These are phyloP conservation scores for Grosmannia serpens DNA, from an alignment of 2,329 filamentous ascomycete species.

Conservation along the genomic window DNA sequence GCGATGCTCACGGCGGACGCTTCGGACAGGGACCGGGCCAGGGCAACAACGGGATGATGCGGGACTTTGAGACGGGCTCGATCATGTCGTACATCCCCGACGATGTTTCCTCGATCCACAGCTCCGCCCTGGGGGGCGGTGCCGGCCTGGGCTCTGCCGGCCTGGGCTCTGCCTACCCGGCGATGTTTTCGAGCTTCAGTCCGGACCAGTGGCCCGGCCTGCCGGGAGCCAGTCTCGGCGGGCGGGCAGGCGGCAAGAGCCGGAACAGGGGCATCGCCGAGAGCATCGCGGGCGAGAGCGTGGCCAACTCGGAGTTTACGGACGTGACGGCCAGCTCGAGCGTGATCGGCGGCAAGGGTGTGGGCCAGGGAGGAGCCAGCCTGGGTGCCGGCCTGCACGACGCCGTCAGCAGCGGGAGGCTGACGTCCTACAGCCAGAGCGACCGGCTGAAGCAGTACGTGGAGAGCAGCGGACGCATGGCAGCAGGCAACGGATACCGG, in stretches of 20 bases:
- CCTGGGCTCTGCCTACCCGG: conserved; percentile 73
- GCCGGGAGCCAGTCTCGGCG: conserved; percentile 45
- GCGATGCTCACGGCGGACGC: conserved; percentile 3
- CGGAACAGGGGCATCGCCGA: conserved; percentile 48
- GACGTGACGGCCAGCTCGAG: conserved; percentile 59
- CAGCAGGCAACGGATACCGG: conserved; percentile 56
- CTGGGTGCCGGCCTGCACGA: conserved; percentile 70
- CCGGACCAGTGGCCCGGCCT: conserved; percentile 81
- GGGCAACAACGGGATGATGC: conserved; percentile 25
- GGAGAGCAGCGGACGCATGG: conserved; percentile 66
- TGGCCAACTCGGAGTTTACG: conserved; percentile 81
- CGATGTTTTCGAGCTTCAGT: conserved; percentile 90
- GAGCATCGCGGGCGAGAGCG: conserved; percentile 83
- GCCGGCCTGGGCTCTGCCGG: conserved; percentile 67
- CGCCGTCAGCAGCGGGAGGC: conserved; percentile 52
- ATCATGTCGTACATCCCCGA: conserved; percentile 94
- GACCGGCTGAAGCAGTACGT: conserved; percentile 93
- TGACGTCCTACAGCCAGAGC: conserved; percentile 59
- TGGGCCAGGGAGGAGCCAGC: conserved; percentile 78
- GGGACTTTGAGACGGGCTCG: conserved; percentile 67
- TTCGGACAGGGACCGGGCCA: conserved; percentile 22
- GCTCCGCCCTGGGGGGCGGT: conserved; percentile 77
- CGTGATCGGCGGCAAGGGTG: conserved; percentile 62
- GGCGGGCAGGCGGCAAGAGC: conserved; percentile 54
- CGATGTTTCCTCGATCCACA: conserved; percentile 92